Evolutionary conservation across 768 basidiomycete species (phyloP).

Genomic region (Pulveroboletus sp.): DNA sequence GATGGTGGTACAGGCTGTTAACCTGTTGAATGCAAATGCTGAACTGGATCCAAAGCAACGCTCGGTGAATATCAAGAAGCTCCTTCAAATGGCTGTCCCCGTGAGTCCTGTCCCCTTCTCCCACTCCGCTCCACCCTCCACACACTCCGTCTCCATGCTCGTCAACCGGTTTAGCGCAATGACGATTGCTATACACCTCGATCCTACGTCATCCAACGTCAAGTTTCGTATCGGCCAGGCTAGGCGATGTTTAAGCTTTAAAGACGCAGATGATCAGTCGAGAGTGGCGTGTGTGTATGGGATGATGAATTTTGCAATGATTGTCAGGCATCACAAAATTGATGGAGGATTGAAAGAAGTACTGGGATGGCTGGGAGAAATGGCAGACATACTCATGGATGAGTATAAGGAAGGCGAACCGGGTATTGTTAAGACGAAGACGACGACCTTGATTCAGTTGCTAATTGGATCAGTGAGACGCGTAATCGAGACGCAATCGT

Average conservation of each 20-base stretch:
- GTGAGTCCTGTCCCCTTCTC: slow-evolving; percentile 68
- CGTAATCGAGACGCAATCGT: slow-evolving; percentile 42
- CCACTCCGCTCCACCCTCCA: slow-evolving; percentile 46
- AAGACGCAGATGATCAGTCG: slow-evolving; percentile 58
- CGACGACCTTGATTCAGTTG: slow-evolving; percentile 43
- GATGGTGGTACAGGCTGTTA: slow-evolving; percentile 65
- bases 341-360: slow-evolving; percentile 45
- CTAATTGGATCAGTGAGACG: slow-evolving; percentile 56
- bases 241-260: slow-evolving; percentile 64
- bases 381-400: slow-evolving; percentile 49
- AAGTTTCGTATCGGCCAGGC: slow-evolving; percentile 61
- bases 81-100: slow-evolving; percentile 71
- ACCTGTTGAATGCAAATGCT: slow-evolving; percentile 32
- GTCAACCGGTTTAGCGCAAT: slow-evolving; percentile 80
- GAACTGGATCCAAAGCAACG: slow-evolving; percentile 33
- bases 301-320: slow-evolving; percentile 63
- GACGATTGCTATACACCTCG: slow-evolving; percentile 67
- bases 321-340: slow-evolving; percentile 53
- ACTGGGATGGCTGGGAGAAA: slow-evolving; percentile 62
- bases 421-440: slow-evolving; percentile 20
- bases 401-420: slow-evolving; percentile 45
- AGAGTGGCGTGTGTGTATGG: slow-evolving; percentile 75
- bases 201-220: slow-evolving; percentile 46
- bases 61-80: slow-evolving; percentile 53
- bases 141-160: slow-evolving; percentile 66